Percentiles rank a stretch among this genome's conserved stretches.
These are phyloP conservation scores for Suillus sp. DNA, from an alignment of 768 basidiomycete species.

Conservation along the genomic window DNA sequence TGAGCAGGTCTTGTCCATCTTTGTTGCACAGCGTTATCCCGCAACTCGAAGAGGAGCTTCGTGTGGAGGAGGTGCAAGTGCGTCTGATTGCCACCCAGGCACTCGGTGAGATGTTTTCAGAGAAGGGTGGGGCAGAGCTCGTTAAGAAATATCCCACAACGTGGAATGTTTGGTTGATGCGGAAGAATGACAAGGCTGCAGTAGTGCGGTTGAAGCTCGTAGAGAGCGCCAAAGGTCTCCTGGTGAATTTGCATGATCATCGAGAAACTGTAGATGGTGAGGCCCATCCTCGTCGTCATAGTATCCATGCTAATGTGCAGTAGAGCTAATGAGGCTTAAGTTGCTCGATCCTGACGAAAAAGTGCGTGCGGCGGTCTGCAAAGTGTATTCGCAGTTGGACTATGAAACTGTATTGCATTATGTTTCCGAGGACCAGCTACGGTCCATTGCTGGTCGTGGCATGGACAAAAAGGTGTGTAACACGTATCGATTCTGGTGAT, in stretches of 20 bases:
- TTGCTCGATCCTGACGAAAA: slow-evolving; percentile 89
- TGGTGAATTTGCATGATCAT: slow-evolving; percentile 67
- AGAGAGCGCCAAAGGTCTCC: slow-evolving; percentile 62
- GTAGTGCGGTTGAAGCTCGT: slow-evolving; percentile 78
- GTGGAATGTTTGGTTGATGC: slow-evolving; percentile 82
- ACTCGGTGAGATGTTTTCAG: slow-evolving; percentile 89
- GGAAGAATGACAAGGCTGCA: slow-evolving; percentile 75
- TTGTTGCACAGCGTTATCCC: slow-evolving; percentile 91
- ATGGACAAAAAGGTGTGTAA: slow-evolving; percentile 80
- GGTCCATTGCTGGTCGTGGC: slow-evolving; percentile 66
- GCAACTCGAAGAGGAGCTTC: slow-evolving; percentile 88
- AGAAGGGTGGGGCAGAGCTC: slow-evolving; percentile 72
- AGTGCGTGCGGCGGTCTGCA: slow-evolving; percentile 84
- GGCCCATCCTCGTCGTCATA: slow-evolving; percentile 22
- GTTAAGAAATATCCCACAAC: slow-evolving; percentile 78
- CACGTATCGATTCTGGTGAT: not conserved
- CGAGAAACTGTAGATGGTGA: slow-evolving; percentile 72
- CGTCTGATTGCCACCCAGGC: slow-evolving; percentile 83
- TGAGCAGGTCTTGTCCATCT: slow-evolving; percentile 78
- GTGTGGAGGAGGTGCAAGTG: slow-evolving; percentile 69
- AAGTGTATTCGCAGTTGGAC: slow-evolving; percentile 78
- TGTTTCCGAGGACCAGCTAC: slow-evolving; percentile 63
- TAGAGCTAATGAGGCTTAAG: slow-evolving; percentile 65
- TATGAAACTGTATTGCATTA: slow-evolving; percentile 90
- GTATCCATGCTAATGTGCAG: slow-evolving; percentile 7